phyloP scores from a whole-genome alignment of 164 flowering plant genomes.

The Buxus sempervirens region DNA sequence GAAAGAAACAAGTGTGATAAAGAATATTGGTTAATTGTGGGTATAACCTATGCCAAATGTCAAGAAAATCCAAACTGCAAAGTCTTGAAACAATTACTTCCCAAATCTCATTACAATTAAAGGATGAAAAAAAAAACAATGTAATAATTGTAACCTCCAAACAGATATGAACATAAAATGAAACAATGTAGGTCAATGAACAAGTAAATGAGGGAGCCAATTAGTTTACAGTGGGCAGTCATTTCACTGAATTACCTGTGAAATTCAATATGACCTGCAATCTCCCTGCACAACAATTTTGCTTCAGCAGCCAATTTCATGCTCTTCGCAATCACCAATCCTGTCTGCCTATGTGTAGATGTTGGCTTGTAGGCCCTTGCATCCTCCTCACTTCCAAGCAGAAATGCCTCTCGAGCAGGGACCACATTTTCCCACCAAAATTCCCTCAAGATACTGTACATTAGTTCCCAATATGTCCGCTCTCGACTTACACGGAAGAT shows the following conservation, averaged over 20 bases:
- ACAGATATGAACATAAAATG: not conserved
- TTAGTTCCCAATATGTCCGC: constrained; percentile 69
- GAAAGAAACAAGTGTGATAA: too few species aligned
- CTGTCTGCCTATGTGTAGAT: constrained; percentile 68
- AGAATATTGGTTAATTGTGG: too few species aligned
- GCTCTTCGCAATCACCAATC: constrained; percentile 58
- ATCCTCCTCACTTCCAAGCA: constrained; percentile 51
- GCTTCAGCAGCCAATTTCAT: constrained; percentile 58
- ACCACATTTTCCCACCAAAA: constrained; percentile 97
- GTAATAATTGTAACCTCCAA: not conserved
- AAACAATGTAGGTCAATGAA: not conserved
- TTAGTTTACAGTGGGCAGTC: not conserved
- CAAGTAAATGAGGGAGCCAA: not conserved
- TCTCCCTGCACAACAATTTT: constrained; percentile 69
- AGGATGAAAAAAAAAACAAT: too few species aligned
- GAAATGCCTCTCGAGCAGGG: constrained; percentile 77
- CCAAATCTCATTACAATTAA: not conserved
- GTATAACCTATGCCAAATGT: too few species aligned
- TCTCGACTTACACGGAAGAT: constrained; percentile 69
- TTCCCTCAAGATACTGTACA: constrained; percentile 68
- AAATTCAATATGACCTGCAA: constrained; percentile 77
- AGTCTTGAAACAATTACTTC: not conserved
- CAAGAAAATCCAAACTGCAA: too few species aligned
- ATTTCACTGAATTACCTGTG: constrained; percentile 23
- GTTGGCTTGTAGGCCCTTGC: constrained; percentile 47